Base-by-base conservation (phyloP, 2,329 filamentous ascomycete species). In the Aspergillus ochraceus region DNA sequence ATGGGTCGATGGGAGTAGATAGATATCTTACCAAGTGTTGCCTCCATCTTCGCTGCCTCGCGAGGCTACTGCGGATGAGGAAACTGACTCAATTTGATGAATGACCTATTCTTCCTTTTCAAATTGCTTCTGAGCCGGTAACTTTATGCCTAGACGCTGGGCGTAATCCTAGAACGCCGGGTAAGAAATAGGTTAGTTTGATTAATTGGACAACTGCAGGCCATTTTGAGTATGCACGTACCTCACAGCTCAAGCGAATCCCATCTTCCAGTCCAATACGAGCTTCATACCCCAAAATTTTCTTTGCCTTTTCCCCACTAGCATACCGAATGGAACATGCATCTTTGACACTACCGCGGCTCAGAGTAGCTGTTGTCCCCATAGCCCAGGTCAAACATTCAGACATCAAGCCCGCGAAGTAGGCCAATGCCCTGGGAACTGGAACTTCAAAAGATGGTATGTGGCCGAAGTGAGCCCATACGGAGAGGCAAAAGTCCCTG, bases 341-440 rank as follows among this genome's bases (percentile, higher is more conserved):
- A 74, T 87, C 85, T 64, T 76, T 77, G 4, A 87, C 81, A 63
- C 81, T 81, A 2, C 84, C 85, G 42, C 81, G 74, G 69, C 81
- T 81, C 54, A 87, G 69, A 14, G 78, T 81, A 4, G 76, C 74
- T 29, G 79, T 71, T 4, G 66, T 70, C 0, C 83, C 80, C 8
- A 74, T 78, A 6, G 80, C 57, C 77, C 82, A 84, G 36, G 77
- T 80, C 57, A 76, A 70, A 55, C 71, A 74, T 68, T 86, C 84
- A 47, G 78, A 76, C 10, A 78, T 57, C 54, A 75, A 70, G 1
- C 81, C 84, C 54, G 78, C 69, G 52, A 81, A 64, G 75, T 80
- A 83, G 6, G 81, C 84, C 62, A 86, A 47, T 3, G 64, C 32
- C 58, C 75, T 69, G 0, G 85, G 84, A 14, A 87, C 79, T 30